Base-by-base conservation (phyloP, 108 stramenopile genomes). In the Epithemia pelagica region DNA sequence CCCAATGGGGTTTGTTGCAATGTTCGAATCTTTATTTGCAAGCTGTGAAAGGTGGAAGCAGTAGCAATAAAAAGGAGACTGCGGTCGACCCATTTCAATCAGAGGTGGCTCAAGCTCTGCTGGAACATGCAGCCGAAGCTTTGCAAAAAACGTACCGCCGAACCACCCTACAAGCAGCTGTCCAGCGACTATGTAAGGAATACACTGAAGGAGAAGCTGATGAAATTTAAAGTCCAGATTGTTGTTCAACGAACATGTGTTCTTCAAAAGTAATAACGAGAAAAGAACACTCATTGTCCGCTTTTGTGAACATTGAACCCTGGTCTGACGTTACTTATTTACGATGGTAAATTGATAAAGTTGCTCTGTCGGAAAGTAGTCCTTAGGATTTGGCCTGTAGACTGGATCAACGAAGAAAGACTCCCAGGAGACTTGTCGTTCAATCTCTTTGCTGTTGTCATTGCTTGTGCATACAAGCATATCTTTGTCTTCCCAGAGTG, bases 341-440 rank as follows among this genome's bases (percentile, higher is more conserved):
- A 27, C 8, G 21, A 58, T 58, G 24, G 82, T 90, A 61, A 82
- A 84, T 80, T 91, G 86, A 59, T 84, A 71, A 2, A 88, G 59
- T 64, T 87, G 76, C 66, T 92, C 91, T 59, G 86, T 82, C 0
- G 88, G 91, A 62, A 88, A 92, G 67, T 87, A 92, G 55, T 92
- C 91, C 66, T 93, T 93, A 8, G 91, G 91, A 75, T 93, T 93
- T 7, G 91, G 88, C 51, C 91, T 79, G 63, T 93, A 93, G 20
- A 84, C 87, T 8, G 81, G 80, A 70, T 93, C 88, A 0, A 93
- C 88, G 67, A 93, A 93, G 60, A 86, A 93, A 27, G 76, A 83
- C 58, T 93, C 91, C 74, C 78, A 85, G 21, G 68, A 73, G 8
- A 77, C 71, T 65, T 59, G 65, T 46, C 37, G 37, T 46, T 15